These are phyloP conservation scores for Scenedesmus sp. DNA, from an alignment of 163 green algal species.

Conservation along the genomic window DNA sequence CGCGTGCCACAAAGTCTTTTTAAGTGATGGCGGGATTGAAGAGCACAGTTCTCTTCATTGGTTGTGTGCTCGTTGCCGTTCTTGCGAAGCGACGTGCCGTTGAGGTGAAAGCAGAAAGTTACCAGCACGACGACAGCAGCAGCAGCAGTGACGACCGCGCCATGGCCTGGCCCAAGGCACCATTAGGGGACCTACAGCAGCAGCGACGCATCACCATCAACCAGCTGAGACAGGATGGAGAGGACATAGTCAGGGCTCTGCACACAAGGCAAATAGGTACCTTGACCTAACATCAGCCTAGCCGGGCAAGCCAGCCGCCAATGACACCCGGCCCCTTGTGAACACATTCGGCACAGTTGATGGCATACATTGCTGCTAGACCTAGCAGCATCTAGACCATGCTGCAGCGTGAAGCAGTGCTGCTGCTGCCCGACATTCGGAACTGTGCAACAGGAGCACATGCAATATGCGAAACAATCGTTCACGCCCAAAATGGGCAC, in stretches of 20 bases:
- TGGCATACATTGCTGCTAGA: too few species aligned
- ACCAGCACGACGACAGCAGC: neutral
- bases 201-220: neutral
- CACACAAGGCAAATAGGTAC: slow-evolving; percentile 12
- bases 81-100: neutral
- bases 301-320: neutral
- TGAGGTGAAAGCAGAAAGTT: neutral
- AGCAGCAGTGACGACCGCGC: neutral
- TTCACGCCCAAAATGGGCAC: too few species aligned
- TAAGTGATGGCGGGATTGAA: neutral
- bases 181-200: neutral
- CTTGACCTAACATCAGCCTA: neutral
- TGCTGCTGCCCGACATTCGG: too few species aligned
- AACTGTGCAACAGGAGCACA: too few species aligned
- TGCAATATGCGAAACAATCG: too few species aligned
- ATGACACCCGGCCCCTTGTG: neutral
- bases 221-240: neutral
- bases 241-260: neutral
- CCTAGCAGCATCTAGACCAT: too few species aligned
- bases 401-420: too few species aligned
- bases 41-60: neutral
- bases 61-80: neutral
- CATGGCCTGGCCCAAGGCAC: neutral
- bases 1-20: too few species aligned
- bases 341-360: too few species aligned